phyloP scores from a whole-genome alignment of 495 filamentous ascomycete genomes.

The Haplographium delicatum region DNA sequence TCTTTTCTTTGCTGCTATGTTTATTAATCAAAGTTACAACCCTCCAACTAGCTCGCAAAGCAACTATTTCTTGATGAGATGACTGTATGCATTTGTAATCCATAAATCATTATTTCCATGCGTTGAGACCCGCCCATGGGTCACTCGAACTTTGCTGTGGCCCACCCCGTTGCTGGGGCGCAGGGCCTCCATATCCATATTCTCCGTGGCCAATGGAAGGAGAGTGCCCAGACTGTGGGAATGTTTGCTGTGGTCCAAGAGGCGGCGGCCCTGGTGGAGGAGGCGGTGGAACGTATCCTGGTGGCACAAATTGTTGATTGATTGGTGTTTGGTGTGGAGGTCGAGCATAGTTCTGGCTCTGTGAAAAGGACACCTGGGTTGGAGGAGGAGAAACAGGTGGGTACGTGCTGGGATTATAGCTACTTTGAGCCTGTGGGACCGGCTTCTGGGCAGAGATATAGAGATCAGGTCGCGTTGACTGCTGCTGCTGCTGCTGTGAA shows the following conservation, averaged over 20 bases:
- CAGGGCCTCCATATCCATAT: slow-evolving; percentile 18
- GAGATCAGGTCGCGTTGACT: slow-evolving; percentile 8
- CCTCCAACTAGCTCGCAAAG: background rate
- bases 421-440: slow-evolving; percentile 16
- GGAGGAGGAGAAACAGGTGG: slow-evolving; percentile 50
- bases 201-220: slow-evolving; percentile 12
- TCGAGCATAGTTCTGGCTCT: slow-evolving; percentile 17
- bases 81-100: background rate
- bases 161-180: slow-evolving; percentile 39
- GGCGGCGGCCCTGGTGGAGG: slow-evolving; percentile 81
- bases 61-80: slow-evolving; percentile 3
- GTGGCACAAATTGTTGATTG: slow-evolving; percentile 53
- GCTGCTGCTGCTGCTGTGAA: slow-evolving; percentile 21
- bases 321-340: slow-evolving; percentile 49
- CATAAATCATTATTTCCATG: slow-evolving; percentile 62
- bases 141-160: slow-evolving; percentile 41
- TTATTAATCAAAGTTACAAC: background rate
- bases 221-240: slow-evolving; percentile 52
- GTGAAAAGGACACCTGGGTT: slow-evolving; percentile 42
- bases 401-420: slow-evolving; percentile 34
- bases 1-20: too few relatives aligned
- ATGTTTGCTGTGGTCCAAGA: slow-evolving; percentile 62
- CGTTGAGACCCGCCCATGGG: slow-evolving; percentile 83
- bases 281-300: slow-evolving; percentile 85
- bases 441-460: slow-evolving; percentile 14